These are phyloP conservation scores for Glaciozyma martinii DNA, from an alignment of 768 basidiomycete species.

Conservation along the genomic window DNA sequence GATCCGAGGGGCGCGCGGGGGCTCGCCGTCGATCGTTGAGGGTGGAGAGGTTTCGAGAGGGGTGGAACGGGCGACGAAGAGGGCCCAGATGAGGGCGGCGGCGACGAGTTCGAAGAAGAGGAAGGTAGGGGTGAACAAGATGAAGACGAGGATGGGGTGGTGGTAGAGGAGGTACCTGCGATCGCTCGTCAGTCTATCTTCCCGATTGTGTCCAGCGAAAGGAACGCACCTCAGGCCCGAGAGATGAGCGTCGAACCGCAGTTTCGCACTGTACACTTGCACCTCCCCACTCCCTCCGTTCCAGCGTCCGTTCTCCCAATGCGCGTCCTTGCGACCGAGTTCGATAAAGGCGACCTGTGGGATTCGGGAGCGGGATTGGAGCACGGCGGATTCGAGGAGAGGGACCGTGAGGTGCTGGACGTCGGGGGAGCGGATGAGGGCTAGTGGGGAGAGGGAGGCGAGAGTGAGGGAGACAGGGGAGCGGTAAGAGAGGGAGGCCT, in stretches of 20 bases:
- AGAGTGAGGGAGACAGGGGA: constrained; percentile 3
- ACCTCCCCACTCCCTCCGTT: constrained; percentile 3
- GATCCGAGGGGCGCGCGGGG: neutral
- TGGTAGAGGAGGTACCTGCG: constrained; percentile 14
- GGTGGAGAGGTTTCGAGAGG: neutral
- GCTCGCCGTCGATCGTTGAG: neutral
- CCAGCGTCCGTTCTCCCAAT: neutral
- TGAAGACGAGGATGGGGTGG: constrained; percentile 18
- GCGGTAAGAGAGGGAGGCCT: constrained; percentile 13
- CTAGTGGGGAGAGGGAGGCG: constrained; percentile 6
- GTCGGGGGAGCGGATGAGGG: neutral
- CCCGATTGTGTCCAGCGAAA: too few species aligned
- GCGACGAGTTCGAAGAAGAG: constrained; percentile 9
- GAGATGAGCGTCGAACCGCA: constrained; percentile 13
- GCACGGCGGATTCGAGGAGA: constrained; percentile 2
- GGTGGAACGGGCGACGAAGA: neutral
- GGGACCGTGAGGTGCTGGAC: constrained; percentile 7
- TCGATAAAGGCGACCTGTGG: neutral
- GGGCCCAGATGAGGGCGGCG: constrained; percentile 3
- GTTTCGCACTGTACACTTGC: constrained; percentile 11
- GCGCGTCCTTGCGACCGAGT: constrained; percentile 9
- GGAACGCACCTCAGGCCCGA: constrained; percentile 7
- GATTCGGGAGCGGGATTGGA: neutral
- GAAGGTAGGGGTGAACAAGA: constrained; percentile 15
- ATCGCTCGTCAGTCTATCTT: neutral